These are phyloP conservation scores for Vitis rotundifolia DNA, from an alignment of 164 flowering plant genomes.

Conservation along the genomic window DNA sequence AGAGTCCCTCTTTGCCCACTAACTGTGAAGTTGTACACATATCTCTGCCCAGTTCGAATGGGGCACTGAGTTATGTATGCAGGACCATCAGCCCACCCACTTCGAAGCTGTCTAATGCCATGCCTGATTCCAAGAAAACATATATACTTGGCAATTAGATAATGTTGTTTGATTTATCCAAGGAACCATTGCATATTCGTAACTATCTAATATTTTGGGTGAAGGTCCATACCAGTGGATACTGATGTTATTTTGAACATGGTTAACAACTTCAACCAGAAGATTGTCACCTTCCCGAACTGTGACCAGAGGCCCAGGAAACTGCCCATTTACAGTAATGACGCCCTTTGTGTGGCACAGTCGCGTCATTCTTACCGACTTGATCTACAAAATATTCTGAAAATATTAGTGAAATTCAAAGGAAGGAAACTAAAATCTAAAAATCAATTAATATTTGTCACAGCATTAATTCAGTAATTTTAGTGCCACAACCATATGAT, in stretches of 20 bases:
- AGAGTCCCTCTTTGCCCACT: conserved; percentile 26
- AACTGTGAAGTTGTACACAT: conserved; percentile 27
- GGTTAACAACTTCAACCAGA: conserved; percentile 33
- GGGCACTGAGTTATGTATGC: conserved; percentile 30
- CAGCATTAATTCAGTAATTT: too few relatives aligned
- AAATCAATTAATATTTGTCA: not conserved
- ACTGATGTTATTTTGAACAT: conserved; percentile 25
- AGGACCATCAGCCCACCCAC: conserved; percentile 35
- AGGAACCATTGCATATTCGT: too few relatives aligned
- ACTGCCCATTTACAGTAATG: conserved; percentile 41
- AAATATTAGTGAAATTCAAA: not conserved
- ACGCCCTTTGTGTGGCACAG: conserved; percentile 43
- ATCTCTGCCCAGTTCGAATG: conserved; percentile 28
- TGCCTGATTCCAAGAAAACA: conserved; percentile 15
- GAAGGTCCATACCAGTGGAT: conserved; percentile 17
- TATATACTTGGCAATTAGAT: too few relatives aligned
- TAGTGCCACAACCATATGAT: too few relatives aligned
- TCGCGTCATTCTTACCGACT: conserved; percentile 33
- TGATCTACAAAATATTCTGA: conserved; percentile 19
- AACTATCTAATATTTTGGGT: too few relatives aligned
- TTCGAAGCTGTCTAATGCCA: conserved; percentile 25
- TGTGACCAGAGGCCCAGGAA: conserved; percentile 37
- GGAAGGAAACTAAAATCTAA: not conserved
- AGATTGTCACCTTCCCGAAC: conserved; percentile 44
- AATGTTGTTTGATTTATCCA: too few relatives aligned